Evolutionary conservation across 306 rosid species (phyloP).

Genomic region (Glycine latifolia): DNA sequence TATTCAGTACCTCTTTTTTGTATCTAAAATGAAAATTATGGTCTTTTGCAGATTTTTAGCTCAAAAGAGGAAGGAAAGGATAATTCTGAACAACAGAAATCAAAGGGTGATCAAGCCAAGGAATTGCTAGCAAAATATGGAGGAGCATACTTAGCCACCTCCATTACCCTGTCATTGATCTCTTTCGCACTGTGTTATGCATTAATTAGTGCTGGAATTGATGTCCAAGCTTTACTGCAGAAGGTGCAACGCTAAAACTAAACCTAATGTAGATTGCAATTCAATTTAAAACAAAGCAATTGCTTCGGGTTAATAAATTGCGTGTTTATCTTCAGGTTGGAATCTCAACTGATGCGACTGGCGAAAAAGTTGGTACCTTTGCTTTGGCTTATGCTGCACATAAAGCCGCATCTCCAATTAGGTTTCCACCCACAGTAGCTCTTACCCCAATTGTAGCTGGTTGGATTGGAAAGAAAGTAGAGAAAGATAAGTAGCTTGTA

Average conservation of each 20-base stretch:
- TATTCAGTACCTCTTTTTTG: background rate
- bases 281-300: slow-evolving; percentile 12
- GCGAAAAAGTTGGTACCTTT: slow-evolving; percentile 91
- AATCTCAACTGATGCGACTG: slow-evolving; percentile 66
- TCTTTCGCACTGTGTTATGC: slow-evolving; percentile 79
- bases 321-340: slow-evolving; percentile 66
- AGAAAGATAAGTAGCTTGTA: slow-evolving; percentile 57
- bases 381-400: slow-evolving; percentile 98
- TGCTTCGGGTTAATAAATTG: background rate
- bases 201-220: slow-evolving; percentile 74
- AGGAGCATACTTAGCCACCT: slow-evolving; percentile 90
- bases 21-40: slow-evolving; percentile 28
- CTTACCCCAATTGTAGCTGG: slow-evolving; percentile 89
- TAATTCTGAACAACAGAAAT: slow-evolving; percentile 58
- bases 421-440: slow-evolving; percentile 97
- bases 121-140: slow-evolving; percentile 91
- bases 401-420: slow-evolving; percentile 94
- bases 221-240: slow-evolving; percentile 79
- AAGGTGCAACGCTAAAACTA: slow-evolving; percentile 58
- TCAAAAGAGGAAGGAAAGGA: slow-evolving; percentile 71
- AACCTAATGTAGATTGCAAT: slow-evolving; percentile 20
- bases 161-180: slow-evolving; percentile 81
- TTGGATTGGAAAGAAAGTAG: slow-evolving; percentile 88
- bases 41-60: slow-evolving; percentile 74
- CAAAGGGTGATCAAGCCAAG: slow-evolving; percentile 90